Base-by-base conservation (phyloP, 192 early-diverging fungal species). In the Entomortierella chlamydospora region DNA sequence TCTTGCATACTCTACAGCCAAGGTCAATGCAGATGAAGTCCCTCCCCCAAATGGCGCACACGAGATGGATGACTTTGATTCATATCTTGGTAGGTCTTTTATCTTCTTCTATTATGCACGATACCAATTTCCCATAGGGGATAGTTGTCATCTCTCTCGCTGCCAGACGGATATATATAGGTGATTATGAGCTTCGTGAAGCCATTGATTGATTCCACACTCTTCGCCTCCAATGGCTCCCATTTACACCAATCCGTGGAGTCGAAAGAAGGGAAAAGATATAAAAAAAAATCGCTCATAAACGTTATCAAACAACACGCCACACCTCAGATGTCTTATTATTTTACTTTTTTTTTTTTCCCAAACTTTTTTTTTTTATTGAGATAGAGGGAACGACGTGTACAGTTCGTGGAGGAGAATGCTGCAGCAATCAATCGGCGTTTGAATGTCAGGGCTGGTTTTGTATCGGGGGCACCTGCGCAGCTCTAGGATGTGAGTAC, bases 391-490 rank as follows among this genome's bases (percentile, higher is more conserved):
- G 23, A 4, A 67, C 31, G 28, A 29, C 18, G 5, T 79, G 76
- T 42, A 66, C 68, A 3, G 57, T 70, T 20, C 68, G 50, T 4
- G 68, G 68, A 59, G 76, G 63, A 43, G 68, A 59, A 61, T 79
- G 76, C 41, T 79, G 76, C 25, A 60, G 49, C 7, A 33, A 65
- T 26, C 70, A 49, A 54, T 53, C 50, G 26, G 64, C 76, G n/a
- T 31, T 79, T 9, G 68, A 28, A 15, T 79, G 76, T 23, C 76
- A 79, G 34, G 76, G 76, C n/a, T 79, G 76, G 76, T 79, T 70
- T 52, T 79, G 76, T 66, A 70, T 79, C 26, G 22, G 28, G 2
- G 30, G 31, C 20, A 39, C 13, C 0, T 79, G 76, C 49, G 41
- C 76, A 20, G 68, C 52, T 42, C 33, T 79, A 6, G 18, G 28